phyloP scores from a whole-genome alignment of 2,329 filamentous ascomycete species.

The Clarireedia sp. region DNA sequence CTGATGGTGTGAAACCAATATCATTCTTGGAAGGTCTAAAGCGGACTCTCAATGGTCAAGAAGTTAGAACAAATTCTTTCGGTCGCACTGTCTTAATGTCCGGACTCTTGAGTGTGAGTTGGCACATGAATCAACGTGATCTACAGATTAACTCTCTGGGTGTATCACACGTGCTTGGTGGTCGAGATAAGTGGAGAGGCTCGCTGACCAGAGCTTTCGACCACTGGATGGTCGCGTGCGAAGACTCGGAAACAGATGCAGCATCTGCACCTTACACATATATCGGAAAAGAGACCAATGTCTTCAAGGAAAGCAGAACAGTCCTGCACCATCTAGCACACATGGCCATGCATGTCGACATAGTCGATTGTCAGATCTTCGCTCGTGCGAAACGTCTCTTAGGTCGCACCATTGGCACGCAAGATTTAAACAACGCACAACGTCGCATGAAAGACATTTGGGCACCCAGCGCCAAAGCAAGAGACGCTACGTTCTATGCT shows the following conservation, averaged over 20 bases:
- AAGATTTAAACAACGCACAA: slow-evolving; percentile 72
- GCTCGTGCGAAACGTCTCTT: slow-evolving; percentile 79
- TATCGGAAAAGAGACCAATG: slow-evolving; percentile 51
- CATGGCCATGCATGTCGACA: slow-evolving; percentile 96
- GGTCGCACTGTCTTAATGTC: slow-evolving; percentile 91
- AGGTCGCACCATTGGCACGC: slow-evolving; percentile 72
- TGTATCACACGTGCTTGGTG: slow-evolving; percentile 71
- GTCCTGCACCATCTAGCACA: slow-evolving; percentile 91
- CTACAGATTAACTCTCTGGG: slow-evolving; percentile 83
- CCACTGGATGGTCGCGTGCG: slow-evolving; percentile 87
- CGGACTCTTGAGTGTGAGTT: slow-evolving; percentile 84
- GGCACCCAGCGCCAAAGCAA: slow-evolving; percentile 80
- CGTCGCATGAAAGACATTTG: slow-evolving; percentile 80
- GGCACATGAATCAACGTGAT: slow-evolving; percentile 96
- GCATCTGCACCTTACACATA: slow-evolving; percentile 47
- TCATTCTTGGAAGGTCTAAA: slow-evolving; percentile 90
- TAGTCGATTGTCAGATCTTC: slow-evolving; percentile 96
- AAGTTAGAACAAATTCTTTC: slow-evolving; percentile 86
- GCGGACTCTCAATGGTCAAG: slow-evolving; percentile 75
- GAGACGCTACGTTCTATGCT: slow-evolving; percentile 89
- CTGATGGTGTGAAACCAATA: slow-evolving; percentile 74
- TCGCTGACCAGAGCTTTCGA: slow-evolving; percentile 84
- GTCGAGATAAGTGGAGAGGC: slow-evolving; percentile 83
- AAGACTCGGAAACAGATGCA: slow-evolving; percentile 59
- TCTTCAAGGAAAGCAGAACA: slow-evolving; percentile 77